Conservation (phyloP, 1,284 basidiomycete species). For the Cryptococcus sp. region DNA sequence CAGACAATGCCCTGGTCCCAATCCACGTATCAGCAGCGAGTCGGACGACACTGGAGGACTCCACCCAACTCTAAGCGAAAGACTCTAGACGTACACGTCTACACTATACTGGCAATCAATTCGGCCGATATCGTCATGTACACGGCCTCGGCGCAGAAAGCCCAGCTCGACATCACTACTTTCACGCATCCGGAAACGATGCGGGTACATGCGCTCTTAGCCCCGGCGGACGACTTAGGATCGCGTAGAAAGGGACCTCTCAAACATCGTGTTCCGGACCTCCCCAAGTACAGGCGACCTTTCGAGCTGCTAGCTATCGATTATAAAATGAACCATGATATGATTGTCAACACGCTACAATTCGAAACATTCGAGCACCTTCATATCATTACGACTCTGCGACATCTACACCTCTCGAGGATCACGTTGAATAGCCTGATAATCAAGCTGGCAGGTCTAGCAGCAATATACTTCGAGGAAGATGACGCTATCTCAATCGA, state of each 20-base stretch:
- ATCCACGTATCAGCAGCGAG: background rate
- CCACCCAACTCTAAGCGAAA: background rate
- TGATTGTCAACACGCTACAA: background rate
- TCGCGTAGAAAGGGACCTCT: background rate
- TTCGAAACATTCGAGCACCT: background rate
- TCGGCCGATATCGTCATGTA: background rate
- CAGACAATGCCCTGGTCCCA: background rate
- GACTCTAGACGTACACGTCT: background rate
- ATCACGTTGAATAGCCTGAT: too few species aligned
- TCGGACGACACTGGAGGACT: background rate
- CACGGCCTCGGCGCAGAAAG: background rate
- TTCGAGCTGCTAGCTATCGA: background rate
- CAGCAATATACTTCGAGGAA: too few species aligned
- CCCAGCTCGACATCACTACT: background rate
- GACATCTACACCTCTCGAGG: background rate
- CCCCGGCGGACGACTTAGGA: background rate
- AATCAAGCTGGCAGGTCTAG: too few species aligned
- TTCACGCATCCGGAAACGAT: background rate
- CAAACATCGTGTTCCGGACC: background rate
- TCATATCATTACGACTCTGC: background rate
- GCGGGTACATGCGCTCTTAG: background rate
- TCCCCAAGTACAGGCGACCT: background rate
- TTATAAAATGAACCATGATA: background rate
- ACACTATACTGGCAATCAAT: background rate
- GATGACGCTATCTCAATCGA: too few species aligned